Base-by-base conservation (phyloP, 2,329 filamentous ascomycete genomes). In the Moelleriella libera region DNA sequence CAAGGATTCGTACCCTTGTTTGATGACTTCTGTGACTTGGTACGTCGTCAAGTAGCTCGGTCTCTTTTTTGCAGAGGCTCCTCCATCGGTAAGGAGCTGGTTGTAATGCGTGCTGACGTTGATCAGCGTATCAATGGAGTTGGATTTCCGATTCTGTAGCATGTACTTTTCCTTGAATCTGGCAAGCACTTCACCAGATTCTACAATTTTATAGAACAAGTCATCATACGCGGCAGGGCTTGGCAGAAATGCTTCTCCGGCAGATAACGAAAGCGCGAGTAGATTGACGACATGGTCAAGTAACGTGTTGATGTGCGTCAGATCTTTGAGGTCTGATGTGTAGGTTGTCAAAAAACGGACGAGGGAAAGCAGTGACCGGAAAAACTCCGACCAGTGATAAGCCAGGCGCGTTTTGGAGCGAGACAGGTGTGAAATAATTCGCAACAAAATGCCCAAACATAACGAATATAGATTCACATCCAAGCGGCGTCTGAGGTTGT, bases 161-260 rank as follows among this genome's bases (percentile, higher is more conserved):
- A 69, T 67, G 63, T 92, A 97, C 8, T 78, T 82, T 52, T 88
- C 80, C 41, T 87, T 80, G 67, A 97, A 95, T 59, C 86, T 88
- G 32, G 75, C 69, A 28, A 97, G 74, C 10, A 87, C 76, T 45
- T 94, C 87, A 9, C 89, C 88, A 2, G 83, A 85, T 65, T 98
- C 92, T 30, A 97, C 88, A 2, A 97, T 77, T 67, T 98, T 98
- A 76, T 98, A 98, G 68, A 98, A 97, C 0, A 98, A 73, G 59
- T 98, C 92, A 57, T 98, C 92, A 63, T 97, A 97, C 2, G 87
- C 82, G 14, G 85, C 78, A 1, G 88, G 82, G 31, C 85, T 86
- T 0, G 90, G 92, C 6, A 98, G 74, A 65, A 98, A 97, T 2
- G 85, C 82, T 62, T 97, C 92, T 6, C 92, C 92, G 2, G 81